These are phyloP conservation scores for Diaporthe sp. DNA, from an alignment of 2,329 filamentous ascomycete genomes.

Conservation along the genomic window DNA sequence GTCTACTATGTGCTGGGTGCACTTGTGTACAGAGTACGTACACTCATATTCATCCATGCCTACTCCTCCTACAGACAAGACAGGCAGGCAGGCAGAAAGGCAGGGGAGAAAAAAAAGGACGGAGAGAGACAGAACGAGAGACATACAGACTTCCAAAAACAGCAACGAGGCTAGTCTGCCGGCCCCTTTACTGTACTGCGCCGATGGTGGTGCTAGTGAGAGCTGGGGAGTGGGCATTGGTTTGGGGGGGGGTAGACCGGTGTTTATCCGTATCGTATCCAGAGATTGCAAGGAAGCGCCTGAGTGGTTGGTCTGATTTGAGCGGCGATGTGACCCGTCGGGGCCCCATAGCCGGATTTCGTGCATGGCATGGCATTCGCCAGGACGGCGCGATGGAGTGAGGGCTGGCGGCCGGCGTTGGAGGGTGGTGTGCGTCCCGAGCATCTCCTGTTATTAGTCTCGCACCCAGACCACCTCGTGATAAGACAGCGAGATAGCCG, in stretches of 20 bases:
- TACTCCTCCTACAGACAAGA: neutral
- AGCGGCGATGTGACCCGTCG: constrained; percentile 30
- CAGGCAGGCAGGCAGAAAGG: neutral
- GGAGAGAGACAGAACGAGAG: neutral
- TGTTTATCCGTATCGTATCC: constrained; percentile 38
- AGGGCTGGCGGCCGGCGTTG: constrained; percentile 11
- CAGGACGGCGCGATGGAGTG: constrained; percentile 25
- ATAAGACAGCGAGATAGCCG: constrained; percentile 12
- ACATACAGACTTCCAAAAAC: constrained; percentile 20
- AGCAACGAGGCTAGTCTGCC: constrained; percentile 13
- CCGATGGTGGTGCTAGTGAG: constrained; percentile 28
- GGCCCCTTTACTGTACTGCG: constrained; percentile 30
- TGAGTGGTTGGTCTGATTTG: constrained; percentile 30
- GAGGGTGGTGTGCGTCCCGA: constrained; percentile 10
- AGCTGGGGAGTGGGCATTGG: constrained; percentile 13
- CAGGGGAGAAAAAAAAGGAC: neutral
- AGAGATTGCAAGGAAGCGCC: constrained; percentile 34
- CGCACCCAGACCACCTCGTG: constrained; percentile 27
- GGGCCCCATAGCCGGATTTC: constrained; percentile 31
- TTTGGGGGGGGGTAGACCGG: constrained; percentile 16
- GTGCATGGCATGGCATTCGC: constrained; percentile 33
- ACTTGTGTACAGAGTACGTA: constrained; percentile 14
- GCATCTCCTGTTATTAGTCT: constrained; percentile 7
- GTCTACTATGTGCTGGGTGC: neutral
- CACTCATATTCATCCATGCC: neutral